Percentiles rank a stretch among this genome's conserved stretches.
phyloP scores from a whole-genome alignment of 345 rosid genomes.

The Barbarea vulgaris region DNA sequence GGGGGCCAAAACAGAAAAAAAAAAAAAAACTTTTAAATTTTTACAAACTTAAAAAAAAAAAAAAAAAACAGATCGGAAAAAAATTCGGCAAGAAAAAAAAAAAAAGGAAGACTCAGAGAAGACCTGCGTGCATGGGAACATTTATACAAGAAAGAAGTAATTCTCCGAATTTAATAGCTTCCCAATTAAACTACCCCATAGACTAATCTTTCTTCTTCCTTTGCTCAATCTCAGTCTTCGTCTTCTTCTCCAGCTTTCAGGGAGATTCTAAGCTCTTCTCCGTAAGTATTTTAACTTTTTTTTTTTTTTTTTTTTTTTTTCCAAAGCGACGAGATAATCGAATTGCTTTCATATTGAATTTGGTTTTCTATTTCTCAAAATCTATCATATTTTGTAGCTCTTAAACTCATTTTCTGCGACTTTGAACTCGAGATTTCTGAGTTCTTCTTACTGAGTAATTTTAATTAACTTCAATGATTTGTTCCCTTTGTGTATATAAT shows the following conservation, averaged over 20 bases:
- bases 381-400: slow-evolving; percentile 11
- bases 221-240: background rate
- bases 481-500: background rate
- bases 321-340: slow-evolving; percentile 9
- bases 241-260: background rate
- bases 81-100: background rate
- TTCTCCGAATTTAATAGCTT: slow-evolving; percentile 18
- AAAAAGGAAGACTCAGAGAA: slow-evolving; percentile 4
- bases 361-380: background rate
- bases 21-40: background rate
- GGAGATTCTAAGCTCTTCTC: slow-evolving; percentile 8
- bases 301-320: background rate
- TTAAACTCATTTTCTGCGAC: background rate
- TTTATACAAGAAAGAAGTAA: slow-evolving; percentile 2
- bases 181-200: slow-evolving; percentile 6
- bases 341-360: background rate
- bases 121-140: slow-evolving; percentile 41
- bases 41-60: background rate
- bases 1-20: slow-evolving; percentile 6
- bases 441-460: background rate
- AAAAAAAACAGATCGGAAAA: slow-evolving; percentile 32
- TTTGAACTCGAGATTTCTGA: slow-evolving; percentile 4
- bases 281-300: slow-evolving; percentile 10
- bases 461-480: background rate
- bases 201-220: background rate